Base-by-base conservation (phyloP, 495 filamentous ascomycete species). In the Neurospora sp. region DNA sequence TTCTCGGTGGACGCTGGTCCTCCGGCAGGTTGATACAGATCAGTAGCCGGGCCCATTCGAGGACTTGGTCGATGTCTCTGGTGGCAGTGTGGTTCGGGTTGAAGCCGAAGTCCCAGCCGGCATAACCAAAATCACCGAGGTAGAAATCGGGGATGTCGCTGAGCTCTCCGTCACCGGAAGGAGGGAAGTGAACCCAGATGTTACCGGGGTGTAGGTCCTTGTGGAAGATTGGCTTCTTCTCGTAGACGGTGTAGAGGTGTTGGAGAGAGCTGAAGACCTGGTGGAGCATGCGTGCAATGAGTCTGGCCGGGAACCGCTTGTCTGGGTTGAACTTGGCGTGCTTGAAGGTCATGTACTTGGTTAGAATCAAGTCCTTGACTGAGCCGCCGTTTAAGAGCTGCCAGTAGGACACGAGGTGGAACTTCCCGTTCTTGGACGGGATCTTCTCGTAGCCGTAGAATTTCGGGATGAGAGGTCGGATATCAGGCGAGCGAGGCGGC, bases 401-500 rank as follows among this genome's bases (percentile, higher is more conserved):
- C 72, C 72, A 71, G 38, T 73, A 73, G 8, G 71, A 73, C 3
- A 61, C 38, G 4, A 69, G 69, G 16, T 70, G 42, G 16, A 70
- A 70, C 5, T 20, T 61, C 0, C 20, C 10, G 20, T 35, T 20
- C 7, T 53, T 59, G 8, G 71, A 53, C 4, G n/a, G 17, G 38
- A 73, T 70, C 42, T 73, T 70, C 5, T 73, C 71, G 38, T 73
- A 37, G 0, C 68, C 71, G 20, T 73, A 73, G 37, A 22, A 41
- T 8, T 73, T 17, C 20, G 42, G 12, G 17, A 70, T 70, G 22
- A 70, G 59, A 4, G 8, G 12, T 5, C 4, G n/a, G 20, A 59
- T 10, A 6, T n/a, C 42, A 1, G 37, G 42, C 40, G 39, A 68
- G 7, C 37, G 40, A 35, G 68, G 12, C 3, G 37, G 37, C 35